Evolutionary conservation across 1,284 basidiomycete genomes (phyloP).

Genomic region (Puccinia horiana): DNA sequence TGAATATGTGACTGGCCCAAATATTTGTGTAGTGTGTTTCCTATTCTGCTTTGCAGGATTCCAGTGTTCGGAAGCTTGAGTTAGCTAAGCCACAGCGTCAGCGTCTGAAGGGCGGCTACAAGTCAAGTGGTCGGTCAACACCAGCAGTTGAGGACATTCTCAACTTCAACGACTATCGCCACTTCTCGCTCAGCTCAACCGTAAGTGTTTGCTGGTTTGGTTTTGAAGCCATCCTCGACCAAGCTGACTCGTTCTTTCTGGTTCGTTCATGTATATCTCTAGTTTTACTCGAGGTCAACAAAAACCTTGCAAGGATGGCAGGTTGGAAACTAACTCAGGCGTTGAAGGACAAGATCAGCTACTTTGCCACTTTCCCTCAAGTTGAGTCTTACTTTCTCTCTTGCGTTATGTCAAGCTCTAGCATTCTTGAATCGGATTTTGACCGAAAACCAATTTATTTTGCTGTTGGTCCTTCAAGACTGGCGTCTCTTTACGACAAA

Average conservation of each 20-base stretch:
- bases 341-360: conserved; percentile 87
- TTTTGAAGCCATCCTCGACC: neutral
- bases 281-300: neutral
- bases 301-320: conserved; percentile 12
- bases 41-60: too few species aligned
- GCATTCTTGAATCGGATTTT: neutral
- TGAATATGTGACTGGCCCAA: too few species aligned
- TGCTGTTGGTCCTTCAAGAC: conserved; percentile 49
- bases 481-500: conserved; percentile 82
- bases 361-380: conserved; percentile 91
- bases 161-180: too few species aligned
- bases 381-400: conserved; percentile 66
- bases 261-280: neutral
- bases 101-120: too few species aligned
- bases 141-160: too few species aligned
- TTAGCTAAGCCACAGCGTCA: too few species aligned
- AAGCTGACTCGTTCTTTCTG: neutral
- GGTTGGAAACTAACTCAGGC: conserved; percentile 51
- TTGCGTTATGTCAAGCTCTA: neutral
- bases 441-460: neutral
- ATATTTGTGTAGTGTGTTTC: too few species aligned
- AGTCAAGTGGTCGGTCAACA: too few species aligned
- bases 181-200: too few species aligned
- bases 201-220: too few species aligned
- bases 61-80: too few species aligned